Evolutionary conservation across 139 green algal genomes (phyloP), one percentile per base, ranked within the genome.

Genomic region (Haematococcus lacustris): DNA sequence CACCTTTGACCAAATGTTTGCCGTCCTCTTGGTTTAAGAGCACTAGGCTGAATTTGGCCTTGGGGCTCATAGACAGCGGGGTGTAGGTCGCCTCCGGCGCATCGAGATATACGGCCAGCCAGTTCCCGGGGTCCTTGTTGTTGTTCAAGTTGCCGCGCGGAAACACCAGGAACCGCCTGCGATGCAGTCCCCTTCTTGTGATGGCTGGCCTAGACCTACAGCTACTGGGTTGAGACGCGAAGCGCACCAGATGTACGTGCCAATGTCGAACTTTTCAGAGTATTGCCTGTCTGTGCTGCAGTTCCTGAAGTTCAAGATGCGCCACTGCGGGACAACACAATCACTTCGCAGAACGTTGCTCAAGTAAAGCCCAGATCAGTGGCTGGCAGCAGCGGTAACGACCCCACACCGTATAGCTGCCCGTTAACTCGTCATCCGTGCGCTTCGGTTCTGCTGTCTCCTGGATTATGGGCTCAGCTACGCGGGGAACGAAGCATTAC

Each of bases 91-190:
- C 71, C 26, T 97, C 91, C 21, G 88, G 80, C 23, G 85, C 86
- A 37, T 94, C 86, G 71, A 96, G 73, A 76, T 91, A 96, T 23
- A 93, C 50, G 3, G 88, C 83, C 41, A 96, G n/a, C n/a, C n/a
- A n/a, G n/a, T n/a, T n/a, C n/a, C n/a, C n/a, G n/a, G n/a, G 62
- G 59, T 65, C 26, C 51, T 57, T 39, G 4, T 51, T 35, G 5
- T 3, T 76, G 35, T 7, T 33, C 0, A 57, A 78, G 77, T 90
- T 93, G 53, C 88, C 87, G 4, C 51, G 62, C 0, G 90, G 90
- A 71, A 92, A 96, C 4, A 90, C 30, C 38, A 97, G 79, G 43
- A 97, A 35, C 0, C 86, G 82, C 92, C 92, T 97, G 84, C 59
- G 60, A 17, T 28, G 26, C 65, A 39, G 60, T 26, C 33, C 9